These are phyloP conservation scores for Pythium insidiosum DNA, from an alignment of 352 stramenopile species.

Conservation along the genomic window DNA sequence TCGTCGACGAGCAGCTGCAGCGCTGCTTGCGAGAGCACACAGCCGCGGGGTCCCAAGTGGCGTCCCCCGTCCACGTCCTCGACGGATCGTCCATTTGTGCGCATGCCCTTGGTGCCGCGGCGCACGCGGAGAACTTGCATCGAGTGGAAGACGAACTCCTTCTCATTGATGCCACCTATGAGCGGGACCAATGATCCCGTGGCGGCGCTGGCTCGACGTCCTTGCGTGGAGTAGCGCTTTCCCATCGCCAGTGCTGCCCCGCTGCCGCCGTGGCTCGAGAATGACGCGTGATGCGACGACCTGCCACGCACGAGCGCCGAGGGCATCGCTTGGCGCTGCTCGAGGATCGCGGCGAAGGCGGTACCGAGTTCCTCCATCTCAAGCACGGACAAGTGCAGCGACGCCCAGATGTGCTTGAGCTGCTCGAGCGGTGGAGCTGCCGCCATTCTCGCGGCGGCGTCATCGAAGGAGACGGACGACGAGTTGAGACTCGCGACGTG, in stretches of 20 bases:
- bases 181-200: not conserved
- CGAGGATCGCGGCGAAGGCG: conserved; percentile 25
- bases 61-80: not conserved
- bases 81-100: conserved; percentile 36
- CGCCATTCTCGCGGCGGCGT: not conserved
- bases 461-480: not conserved
- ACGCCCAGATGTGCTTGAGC: conserved; percentile 22
- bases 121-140: conserved; percentile 36
- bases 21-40: not conserved
- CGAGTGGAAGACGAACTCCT: conserved; percentile 51
- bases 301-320: not conserved
- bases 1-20: conserved; percentile 16
- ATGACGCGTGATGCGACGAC: too few species aligned
- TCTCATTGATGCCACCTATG: conserved; percentile 41
- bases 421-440: conserved; percentile 23
- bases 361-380: conserved; percentile 35
- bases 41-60: conserved; percentile 8
- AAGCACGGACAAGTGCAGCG: conserved; percentile 24
- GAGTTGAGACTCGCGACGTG: conserved; percentile 6
- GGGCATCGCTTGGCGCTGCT: conserved; percentile 10
- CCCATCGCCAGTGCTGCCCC: too few species aligned
- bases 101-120: conserved; percentile 31
- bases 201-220: too few species aligned
- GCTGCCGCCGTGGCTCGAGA: too few species aligned
- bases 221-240: too few species aligned